Base-by-base conservation (phyloP, 2,329 filamentous ascomycete genomes). In the Phialophora tarda region DNA sequence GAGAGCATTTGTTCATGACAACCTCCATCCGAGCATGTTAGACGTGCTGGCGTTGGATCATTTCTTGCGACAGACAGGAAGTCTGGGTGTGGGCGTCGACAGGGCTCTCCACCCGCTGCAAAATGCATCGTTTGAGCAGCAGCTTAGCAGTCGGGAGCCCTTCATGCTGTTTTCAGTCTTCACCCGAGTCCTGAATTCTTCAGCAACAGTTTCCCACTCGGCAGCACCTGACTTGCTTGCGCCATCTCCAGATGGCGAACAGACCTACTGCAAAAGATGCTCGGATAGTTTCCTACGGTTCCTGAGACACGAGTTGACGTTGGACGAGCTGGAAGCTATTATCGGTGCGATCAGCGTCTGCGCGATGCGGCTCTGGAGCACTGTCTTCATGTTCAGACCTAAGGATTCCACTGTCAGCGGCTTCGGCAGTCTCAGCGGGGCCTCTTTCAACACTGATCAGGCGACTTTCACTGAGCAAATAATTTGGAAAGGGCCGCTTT, bases 401-500 rank as follows among this genome's bases (percentile, higher is more conserved):
- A 65, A 54, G 14, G 66, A 68, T 30, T 60, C 23, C 23, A 68
- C 24, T 23, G 60, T 68, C 30, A 58, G 10, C 38, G 62, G 59
- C 11, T 68, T 68, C 17, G 48, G 63, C 23, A 61, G 63, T 26
- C 56, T 68, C 14, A 58, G 55, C 30, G 66, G 66, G 17, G 48
- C 50, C 14, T 65, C 61, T 3, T 63, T 66, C 66, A 66, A 66
- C 59, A 65, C 44, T 3, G 53, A 65, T 50, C 63, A 65, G 34
- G 62, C 66, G 7, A 63, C 65, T 26, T 51, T 68, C 26, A 63
- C 63, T 3, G 66, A 68, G 38, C 59, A 66, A 59, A 32, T 66
- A 7, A 64, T 68, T 23, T 68, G 66, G 66, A 58, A 62, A 38
- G 66, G 66, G 10, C 66, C 66, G 4, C 24, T 51, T 44, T 68